phyloP scores from a whole-genome alignment of 2,329 filamentous ascomycete genomes.

The Calonectria pauciramosa region DNA sequence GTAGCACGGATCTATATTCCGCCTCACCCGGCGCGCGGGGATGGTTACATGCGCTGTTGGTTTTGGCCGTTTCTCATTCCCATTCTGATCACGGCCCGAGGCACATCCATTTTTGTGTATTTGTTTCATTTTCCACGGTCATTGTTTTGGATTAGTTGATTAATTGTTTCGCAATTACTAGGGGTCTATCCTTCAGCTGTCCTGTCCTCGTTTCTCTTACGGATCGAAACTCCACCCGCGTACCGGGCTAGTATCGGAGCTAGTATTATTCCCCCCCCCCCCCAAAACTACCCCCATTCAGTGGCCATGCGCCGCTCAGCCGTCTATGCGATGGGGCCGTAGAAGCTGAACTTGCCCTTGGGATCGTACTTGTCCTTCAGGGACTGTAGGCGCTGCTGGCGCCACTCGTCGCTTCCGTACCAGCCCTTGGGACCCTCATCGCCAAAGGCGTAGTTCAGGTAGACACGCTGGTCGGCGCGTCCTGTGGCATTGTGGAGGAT shows the following conservation, averaged over 20 bases:
- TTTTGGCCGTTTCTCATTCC: neutral
- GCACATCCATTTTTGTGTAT: neutral
- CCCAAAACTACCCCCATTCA: neutral
- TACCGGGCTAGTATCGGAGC: neutral
- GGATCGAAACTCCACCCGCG: neutral
- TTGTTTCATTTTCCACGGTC: neutral
- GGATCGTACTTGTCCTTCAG: slow-evolving; percentile 66
- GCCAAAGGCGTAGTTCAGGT: slow-evolving; percentile 68
- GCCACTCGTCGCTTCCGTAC: slow-evolving; percentile 66
- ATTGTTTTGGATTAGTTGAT: neutral
- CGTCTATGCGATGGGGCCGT: slow-evolving; percentile 49
- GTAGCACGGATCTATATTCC: slow-evolving; percentile 7
- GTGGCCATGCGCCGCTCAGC: neutral
- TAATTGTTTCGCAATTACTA: neutral
- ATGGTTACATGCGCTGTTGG: neutral
- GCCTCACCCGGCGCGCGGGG: neutral
- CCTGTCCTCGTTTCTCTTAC: neutral
- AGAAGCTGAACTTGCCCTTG: slow-evolving; percentile 59
- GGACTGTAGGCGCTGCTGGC: slow-evolving; percentile 57
- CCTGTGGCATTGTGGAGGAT: slow-evolving; percentile 34
- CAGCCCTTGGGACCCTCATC: slow-evolving; percentile 56
- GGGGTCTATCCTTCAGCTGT: neutral
- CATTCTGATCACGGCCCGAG: neutral
- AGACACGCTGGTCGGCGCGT: slow-evolving; percentile 31
- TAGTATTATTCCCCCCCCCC: neutral